Evolutionary conservation across 2,329 filamentous ascomycete species (phyloP).

Genomic region (Rosellinia necatrix): DNA sequence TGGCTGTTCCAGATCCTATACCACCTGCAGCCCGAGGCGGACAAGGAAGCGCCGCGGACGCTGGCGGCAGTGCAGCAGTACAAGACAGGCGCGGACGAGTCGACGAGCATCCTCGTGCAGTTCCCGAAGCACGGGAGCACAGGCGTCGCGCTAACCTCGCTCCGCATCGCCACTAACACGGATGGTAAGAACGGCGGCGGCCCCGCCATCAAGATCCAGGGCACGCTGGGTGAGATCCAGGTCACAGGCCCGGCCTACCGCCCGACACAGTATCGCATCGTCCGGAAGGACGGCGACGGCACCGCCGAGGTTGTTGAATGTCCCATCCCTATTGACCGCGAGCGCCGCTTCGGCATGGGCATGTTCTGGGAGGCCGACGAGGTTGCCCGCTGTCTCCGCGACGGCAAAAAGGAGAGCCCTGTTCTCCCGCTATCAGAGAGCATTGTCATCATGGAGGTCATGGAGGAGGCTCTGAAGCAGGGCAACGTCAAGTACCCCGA

Average conservation of each 20-base stretch:
- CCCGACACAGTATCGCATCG: conserved; percentile 67
- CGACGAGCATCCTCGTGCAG: conserved; percentile 75
- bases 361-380: conserved; percentile 93
- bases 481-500: conserved; percentile 60
- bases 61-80: conserved; percentile 73
- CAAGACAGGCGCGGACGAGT: conserved; percentile 75
- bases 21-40: conserved; percentile 71
- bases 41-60: conserved; percentile 71
- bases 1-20: conserved; percentile 93
- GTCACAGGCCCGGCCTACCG: conserved; percentile 73
- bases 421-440: conserved; percentile 76
- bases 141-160: conserved; percentile 70
- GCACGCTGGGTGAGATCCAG: conserved; percentile 80
- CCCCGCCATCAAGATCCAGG: conserved; percentile 78
- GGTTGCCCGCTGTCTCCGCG: conserved; percentile 73
- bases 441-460: conserved; percentile 79
- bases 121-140: conserved; percentile 73
- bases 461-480: conserved; percentile 60
- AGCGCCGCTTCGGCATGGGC: conserved; percentile 67
- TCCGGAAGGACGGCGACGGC: conserved; percentile 56
- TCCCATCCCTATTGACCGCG: conserved; percentile 56
- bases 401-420: conserved; percentile 76
- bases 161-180: conserved; percentile 66
- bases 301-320: conserved; percentile 57
- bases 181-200: conserved; percentile 63